Evolutionary conservation across 2,329 filamentous ascomycete species (phyloP).

Genomic region (Phaeosphaeriaceae sp.): DNA sequence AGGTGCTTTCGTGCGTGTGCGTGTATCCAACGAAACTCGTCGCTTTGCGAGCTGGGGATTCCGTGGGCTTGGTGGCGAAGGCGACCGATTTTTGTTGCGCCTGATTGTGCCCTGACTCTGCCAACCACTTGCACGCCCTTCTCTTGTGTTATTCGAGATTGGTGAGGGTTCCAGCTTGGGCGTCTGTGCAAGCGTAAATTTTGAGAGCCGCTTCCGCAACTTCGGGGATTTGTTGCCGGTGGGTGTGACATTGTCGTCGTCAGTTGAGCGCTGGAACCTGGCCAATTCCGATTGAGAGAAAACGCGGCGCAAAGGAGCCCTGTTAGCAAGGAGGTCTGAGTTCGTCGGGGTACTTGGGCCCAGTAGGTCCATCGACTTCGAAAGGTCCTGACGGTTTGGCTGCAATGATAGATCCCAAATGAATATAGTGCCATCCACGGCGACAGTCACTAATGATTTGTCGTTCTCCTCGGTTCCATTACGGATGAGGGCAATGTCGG

Average conservation of each 20-base stretch:
- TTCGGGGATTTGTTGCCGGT: constrained; percentile 58
- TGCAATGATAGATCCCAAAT: constrained; percentile 52
- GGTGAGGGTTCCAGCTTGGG: constrained; percentile 55
- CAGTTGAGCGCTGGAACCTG: constrained; percentile 70
- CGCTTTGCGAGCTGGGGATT: constrained; percentile 48
- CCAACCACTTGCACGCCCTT: constrained; percentile 25
- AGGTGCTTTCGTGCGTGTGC: constrained; percentile 55
- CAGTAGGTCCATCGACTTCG: constrained; percentile 49
- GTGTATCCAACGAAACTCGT: constrained; percentile 60
- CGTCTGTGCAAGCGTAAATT: constrained; percentile 56
- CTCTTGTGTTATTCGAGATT: constrained; percentile 33
- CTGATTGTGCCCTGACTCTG: constrained; percentile 29
- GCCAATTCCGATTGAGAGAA: constrained; percentile 87
- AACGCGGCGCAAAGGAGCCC: constrained; percentile 82
- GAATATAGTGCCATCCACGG: constrained; percentile 61
- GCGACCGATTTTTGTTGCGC: constrained; percentile 49
- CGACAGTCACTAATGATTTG: constrained; percentile 56
- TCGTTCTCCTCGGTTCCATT: constrained; percentile 59
- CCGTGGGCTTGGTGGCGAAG: constrained; percentile 51
- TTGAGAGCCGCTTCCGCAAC: constrained; percentile 64
- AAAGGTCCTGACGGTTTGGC: constrained; percentile 38
- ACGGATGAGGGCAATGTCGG: constrained; percentile 72
- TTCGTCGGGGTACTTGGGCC: constrained; percentile 40
- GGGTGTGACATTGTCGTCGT: constrained; percentile 43
- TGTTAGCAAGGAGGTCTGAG: constrained; percentile 49